Evolutionary conservation across 2,329 filamentous ascomycete species (phyloP), one percentile per base, ranked within the genome.

Genomic region (Biscogniauxia marginata): DNA sequence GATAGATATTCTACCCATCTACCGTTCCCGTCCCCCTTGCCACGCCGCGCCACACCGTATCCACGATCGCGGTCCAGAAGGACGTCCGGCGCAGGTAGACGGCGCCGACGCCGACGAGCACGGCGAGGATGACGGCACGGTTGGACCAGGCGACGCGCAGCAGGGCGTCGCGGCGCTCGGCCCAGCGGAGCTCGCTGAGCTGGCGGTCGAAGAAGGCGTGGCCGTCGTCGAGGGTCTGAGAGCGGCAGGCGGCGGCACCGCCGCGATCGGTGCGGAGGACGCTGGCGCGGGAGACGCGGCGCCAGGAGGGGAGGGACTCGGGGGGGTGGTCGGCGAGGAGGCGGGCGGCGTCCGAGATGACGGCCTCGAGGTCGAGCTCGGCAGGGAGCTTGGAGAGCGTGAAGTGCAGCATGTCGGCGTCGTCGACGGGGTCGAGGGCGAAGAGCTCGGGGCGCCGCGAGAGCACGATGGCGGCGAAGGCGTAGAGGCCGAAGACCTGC

Each of bases 361-460:
- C 81, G 7, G 77, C 78, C 63, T 99, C 93, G 21, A 99, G 77
- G 68, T 96, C 84, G 55, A 96, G 84, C 18, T 88, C 87, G 51
- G 85, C 82, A 0, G 95, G 95, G 6, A 99, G 81, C 72, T 95
- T 96, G 45, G 90, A 91, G 11, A 99, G 83, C 34, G 90, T 87
- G 58, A 88, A 90, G 71, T 96, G 92, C 21, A 99, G 82, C 84
- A 99, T 96, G 67, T 98, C 93, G 6, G 91, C 88, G 70, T 96
- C 92, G 63, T 96, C 89, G 19, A 80, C 73, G 1, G 88, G 84
- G n/a, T 91, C 89, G 50, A 90, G 61, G 46, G 53, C 88, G 61
- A 98, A 83, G n/a, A 99, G 82, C 73, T 97, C 92, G 30, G 85
- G 83, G 55, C 89, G 87, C 39, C 93, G 88, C 47, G 87, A 85